Evolutionary conservation across 1,139 yeast species (phyloP).

Genomic region (Pichia cactophila): DNA sequence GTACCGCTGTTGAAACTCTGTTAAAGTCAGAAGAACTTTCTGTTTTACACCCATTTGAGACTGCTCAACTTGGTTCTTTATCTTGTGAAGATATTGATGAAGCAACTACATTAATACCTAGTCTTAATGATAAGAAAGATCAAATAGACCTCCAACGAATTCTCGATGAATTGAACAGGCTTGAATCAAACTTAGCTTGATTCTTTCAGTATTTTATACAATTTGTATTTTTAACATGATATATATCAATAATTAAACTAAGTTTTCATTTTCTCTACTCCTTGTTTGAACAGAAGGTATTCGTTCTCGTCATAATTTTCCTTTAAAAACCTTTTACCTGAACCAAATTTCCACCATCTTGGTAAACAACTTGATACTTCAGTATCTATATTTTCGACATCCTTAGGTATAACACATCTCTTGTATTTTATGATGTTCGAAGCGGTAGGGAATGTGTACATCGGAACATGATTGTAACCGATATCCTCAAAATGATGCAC

Average conservation of each 20-base stretch:
- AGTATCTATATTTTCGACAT: slow-evolving; percentile 49
- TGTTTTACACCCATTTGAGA: slow-evolving; percentile 87
- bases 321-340: slow-evolving; percentile 43
- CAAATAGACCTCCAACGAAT: slow-evolving; percentile 84
- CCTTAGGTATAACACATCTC: slow-evolving; percentile 61
- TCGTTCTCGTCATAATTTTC: slow-evolving; percentile 29
- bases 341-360: slow-evolving; percentile 79
- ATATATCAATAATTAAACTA: neutral
- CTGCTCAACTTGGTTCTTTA: slow-evolving; percentile 88
- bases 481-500: slow-evolving; percentile 87
- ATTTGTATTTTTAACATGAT: neutral
- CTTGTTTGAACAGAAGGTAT: slow-evolving; percentile 9
- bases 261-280: neutral
- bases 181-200: slow-evolving; percentile 33
- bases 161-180: slow-evolving; percentile 75
- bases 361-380: slow-evolving; percentile 65
- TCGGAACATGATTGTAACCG: slow-evolving; percentile 83
- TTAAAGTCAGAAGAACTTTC: slow-evolving; percentile 57
- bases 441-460: slow-evolving; percentile 69
- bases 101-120: slow-evolving; percentile 89
- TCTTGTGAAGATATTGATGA: slow-evolving; percentile 97
- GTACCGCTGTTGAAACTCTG: slow-evolving; percentile 85
- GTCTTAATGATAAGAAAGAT: slow-evolving; percentile 65
- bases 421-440: slow-evolving; percentile 42
- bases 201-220: neutral